A percentile compares a stretch with the other conserved stretches of the same genome.
Conservation (phyloP, 345 rosid species). For the Orychophragmus violaceus region DNA sequence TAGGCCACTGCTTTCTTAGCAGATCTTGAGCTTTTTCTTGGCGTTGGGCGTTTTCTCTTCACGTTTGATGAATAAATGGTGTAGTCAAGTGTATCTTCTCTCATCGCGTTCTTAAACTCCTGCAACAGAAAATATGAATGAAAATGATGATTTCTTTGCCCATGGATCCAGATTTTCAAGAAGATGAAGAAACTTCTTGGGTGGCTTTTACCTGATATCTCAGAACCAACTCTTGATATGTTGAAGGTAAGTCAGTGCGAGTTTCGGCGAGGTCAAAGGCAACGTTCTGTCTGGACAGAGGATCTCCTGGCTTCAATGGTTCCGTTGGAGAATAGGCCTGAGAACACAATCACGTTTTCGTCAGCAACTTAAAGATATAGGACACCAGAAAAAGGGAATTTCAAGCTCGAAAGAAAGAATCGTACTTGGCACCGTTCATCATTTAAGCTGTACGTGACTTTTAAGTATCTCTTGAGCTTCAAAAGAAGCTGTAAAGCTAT, state of each 20-base stretch:
- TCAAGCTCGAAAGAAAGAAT: not conserved
- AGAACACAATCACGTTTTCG: not conserved
- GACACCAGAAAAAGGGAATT: not conserved
- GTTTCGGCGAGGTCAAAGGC: slow-evolving; percentile 62
- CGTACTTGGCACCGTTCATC: slow-evolving; percentile 95
- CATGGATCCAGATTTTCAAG: not conserved
- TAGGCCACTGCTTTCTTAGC: slow-evolving; percentile 25
- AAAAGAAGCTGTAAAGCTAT: slow-evolving; percentile 81
- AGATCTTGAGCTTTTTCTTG: slow-evolving; percentile 27
- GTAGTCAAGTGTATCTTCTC: slow-evolving; percentile 83
- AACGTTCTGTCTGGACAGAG: slow-evolving; percentile 63
- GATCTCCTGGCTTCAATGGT: slow-evolving; percentile 68
- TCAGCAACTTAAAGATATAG: not conserved
- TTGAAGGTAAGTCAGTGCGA: slow-evolving; percentile 45
- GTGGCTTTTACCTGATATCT: slow-evolving; percentile 65
- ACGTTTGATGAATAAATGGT: slow-evolving; percentile 69
- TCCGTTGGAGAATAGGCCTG: slow-evolving; percentile 93
- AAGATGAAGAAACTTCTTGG: not conserved
- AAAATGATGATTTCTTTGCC: not conserved
- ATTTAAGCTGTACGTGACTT: slow-evolving; percentile 73
- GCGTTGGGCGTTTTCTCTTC: slow-evolving; percentile 66
- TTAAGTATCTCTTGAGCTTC: slow-evolving; percentile 89
- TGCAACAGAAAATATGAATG: slow-evolving; percentile 20
- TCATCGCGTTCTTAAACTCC: slow-evolving; percentile 85
- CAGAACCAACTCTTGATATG: slow-evolving; percentile 57